Percentiles rank a stretch among this genome's conserved stretches.
These are phyloP conservation scores for Komagataella populi DNA, from an alignment of 805 yeast species.

Conservation along the genomic window DNA sequence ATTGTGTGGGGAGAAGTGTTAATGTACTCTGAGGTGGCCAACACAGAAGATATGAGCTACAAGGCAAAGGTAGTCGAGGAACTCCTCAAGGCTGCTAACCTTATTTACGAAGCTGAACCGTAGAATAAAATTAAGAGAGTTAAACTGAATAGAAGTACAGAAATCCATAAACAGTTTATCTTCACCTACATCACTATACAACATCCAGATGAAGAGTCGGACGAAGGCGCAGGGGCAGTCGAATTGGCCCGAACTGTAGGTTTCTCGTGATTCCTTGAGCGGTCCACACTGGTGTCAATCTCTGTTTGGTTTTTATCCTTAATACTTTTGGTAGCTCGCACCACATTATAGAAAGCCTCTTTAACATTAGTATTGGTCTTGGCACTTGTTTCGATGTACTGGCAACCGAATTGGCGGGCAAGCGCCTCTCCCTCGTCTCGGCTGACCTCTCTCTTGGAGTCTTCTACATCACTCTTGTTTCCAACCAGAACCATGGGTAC, in stretches of 20 bases:
- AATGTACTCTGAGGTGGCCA: conserved; percentile 50
- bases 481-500: conserved; percentile 75
- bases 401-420: conserved; percentile 53
- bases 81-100: conserved; percentile 69
- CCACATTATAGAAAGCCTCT: conserved; percentile 21
- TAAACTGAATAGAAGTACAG: background rate
- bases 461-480: conserved; percentile 56
- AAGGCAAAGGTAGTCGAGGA: conserved; percentile 77
- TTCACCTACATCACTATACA: background rate
- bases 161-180: background rate
- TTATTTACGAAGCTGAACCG: conserved; percentile 33
- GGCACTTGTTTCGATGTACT: conserved; percentile 87
- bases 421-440: conserved; percentile 44
- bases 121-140: background rate
- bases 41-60: conserved; percentile 59
- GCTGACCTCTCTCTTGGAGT: conserved; percentile 49
- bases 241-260: background rate
- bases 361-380: conserved; percentile 76
- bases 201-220: background rate
- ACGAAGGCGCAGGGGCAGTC: background rate
- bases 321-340: conserved; percentile 3
- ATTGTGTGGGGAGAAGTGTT: conserved; percentile 94
- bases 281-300: background rate
- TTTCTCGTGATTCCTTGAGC: background rate
- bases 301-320: background rate